Percentiles rank a stretch among this genome's conserved stretches.
Evolutionary conservation across 768 basidiomycete species (phyloP).

Genomic region (Candolleomyces aberdarensis): DNA sequence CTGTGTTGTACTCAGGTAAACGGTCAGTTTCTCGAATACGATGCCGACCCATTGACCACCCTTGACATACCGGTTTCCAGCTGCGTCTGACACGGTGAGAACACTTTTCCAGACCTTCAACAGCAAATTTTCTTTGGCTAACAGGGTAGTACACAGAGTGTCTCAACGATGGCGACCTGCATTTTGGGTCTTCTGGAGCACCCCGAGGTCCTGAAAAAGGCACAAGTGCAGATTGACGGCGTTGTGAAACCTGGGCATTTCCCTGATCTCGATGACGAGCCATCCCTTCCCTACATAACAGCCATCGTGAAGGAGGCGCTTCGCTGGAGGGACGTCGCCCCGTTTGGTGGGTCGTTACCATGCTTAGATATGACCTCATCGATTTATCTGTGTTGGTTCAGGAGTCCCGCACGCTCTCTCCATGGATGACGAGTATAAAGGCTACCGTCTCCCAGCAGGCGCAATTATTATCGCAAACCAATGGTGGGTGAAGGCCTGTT

Average conservation of each 20-base stretch:
- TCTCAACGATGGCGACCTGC: slow-evolving; percentile 9
- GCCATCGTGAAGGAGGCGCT: slow-evolving; percentile 28
- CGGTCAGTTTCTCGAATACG: not conserved
- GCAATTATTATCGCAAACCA: slow-evolving; percentile 30
- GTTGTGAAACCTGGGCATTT: slow-evolving; percentile 27
- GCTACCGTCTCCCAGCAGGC: slow-evolving; percentile 29
- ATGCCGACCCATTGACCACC: not conserved
- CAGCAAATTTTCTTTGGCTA: not conserved
- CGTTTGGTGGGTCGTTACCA: slow-evolving; percentile 16
- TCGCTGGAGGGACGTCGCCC: slow-evolving; percentile 24
- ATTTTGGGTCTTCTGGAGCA: slow-evolving; percentile 10
- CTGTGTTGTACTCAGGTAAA: slow-evolving; percentile 20
- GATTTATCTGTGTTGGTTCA: not conserved
- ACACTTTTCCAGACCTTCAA: not conserved
- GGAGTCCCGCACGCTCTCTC: slow-evolving; percentile 19
- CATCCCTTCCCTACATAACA: slow-evolving; percentile 27
- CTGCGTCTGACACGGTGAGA: slow-evolving; percentile 19
- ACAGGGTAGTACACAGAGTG: not conserved
- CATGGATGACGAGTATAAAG: slow-evolving; percentile 27
- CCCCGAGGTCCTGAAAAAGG: slow-evolving; percentile 22
- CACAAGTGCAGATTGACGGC: slow-evolving; percentile 32
- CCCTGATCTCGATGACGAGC: slow-evolving; percentile 28
- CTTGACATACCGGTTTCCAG: not conserved
- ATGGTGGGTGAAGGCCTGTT: slow-evolving; percentile 15
- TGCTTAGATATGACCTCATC: no score